Conservation (phyloP, 2,329 filamentous ascomycete species). For the Elsinoe perseae region DNA sequence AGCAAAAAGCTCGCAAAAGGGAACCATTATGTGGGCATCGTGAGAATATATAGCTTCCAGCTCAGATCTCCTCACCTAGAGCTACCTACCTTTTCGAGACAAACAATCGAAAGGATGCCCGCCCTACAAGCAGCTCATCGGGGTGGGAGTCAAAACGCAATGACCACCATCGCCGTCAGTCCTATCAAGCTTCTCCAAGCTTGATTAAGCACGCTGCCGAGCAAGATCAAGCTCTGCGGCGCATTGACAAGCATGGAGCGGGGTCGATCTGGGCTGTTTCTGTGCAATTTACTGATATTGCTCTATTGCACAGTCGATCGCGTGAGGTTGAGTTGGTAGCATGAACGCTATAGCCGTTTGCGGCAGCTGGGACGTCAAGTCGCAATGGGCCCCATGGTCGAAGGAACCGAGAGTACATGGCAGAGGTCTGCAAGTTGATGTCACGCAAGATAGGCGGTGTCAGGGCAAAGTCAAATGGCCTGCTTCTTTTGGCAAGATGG, state of each 20-base stretch:
- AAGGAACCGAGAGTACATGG: neutral
- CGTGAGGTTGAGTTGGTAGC: neutral
- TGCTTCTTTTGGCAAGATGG: slow-evolving; percentile 7
- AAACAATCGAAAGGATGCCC: neutral
- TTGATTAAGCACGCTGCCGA: slow-evolving; percentile 12
- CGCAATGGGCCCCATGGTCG: neutral
- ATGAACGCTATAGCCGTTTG: neutral
- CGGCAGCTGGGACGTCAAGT: neutral
- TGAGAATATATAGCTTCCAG: neutral
- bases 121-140: neutral
- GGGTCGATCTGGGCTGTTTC: neutral
- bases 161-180: slow-evolving; percentile 17
- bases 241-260: slow-evolving; percentile 5
- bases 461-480: neutral
- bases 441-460: neutral
- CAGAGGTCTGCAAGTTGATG: neutral
- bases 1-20: neutral
- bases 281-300: neutral
- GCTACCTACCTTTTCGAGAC: slow-evolving; percentile 7
- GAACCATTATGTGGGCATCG: neutral
- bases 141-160: neutral
- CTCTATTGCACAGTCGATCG: neutral
- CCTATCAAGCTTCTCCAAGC: slow-evolving; percentile 21
- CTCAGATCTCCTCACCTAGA: neutral
- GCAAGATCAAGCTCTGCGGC: slow-evolving; percentile 3